Evolutionary conservation across 305 asterid genomes (phyloP).

Genomic region (Fraxinus latifolia): DNA sequence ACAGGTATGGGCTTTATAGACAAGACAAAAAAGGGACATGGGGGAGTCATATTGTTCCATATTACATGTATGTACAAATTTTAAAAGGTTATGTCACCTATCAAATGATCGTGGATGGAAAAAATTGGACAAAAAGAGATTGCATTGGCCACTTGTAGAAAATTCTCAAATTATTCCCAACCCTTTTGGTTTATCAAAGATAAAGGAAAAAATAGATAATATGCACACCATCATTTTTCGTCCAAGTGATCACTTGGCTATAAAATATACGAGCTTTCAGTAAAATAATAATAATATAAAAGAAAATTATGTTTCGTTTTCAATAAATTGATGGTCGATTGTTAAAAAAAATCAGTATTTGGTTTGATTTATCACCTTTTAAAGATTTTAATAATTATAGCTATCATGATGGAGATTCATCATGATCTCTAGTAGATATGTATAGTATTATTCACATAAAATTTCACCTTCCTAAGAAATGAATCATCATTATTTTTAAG

Average conservation of each 20-base stretch:
- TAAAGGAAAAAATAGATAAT: not conserved
- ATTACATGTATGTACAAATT: not conserved
- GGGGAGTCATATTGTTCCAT: not conserved
- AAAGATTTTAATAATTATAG: not conserved
- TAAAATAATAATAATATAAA: no score
- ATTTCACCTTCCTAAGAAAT: no score
- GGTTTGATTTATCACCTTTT: no score
- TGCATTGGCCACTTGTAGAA: not conserved
- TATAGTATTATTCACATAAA: no score
- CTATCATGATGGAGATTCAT: not conserved
- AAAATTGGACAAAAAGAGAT: not conserved
- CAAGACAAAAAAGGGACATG: not conserved
- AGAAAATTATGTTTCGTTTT: not conserved
- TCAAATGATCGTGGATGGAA: not conserved
- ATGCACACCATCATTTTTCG: not conserved
- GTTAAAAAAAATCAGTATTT: no score
- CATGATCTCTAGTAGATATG: not conserved
- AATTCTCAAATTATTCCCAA: not conserved
- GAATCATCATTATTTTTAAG: no score
- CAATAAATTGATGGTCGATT: not conserved
- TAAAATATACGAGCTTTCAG: not conserved
- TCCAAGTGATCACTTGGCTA: not conserved
- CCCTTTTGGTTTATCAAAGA: not conserved
- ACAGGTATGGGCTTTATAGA: not conserved
- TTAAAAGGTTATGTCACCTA: not conserved